These are phyloP conservation scores for Colletotrichum tabaci DNA, from an alignment of 2,329 filamentous ascomycete species.

Conservation along the genomic window DNA sequence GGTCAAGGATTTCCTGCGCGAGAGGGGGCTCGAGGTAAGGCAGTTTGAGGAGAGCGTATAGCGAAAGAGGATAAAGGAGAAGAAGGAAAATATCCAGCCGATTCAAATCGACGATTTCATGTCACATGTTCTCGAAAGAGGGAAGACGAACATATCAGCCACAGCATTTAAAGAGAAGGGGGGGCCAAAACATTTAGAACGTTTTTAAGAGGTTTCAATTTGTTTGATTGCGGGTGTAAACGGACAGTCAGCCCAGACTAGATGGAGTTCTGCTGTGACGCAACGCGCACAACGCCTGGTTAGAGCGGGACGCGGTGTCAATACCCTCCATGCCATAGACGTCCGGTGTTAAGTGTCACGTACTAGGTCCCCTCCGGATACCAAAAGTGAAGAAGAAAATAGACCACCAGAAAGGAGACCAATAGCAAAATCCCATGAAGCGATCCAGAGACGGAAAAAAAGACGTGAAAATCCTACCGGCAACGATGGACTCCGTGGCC, in stretches of 20 bases:
- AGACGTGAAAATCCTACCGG: background rate
- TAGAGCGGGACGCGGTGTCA: conserved; percentile 14
- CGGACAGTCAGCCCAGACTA: conserved; percentile 13
- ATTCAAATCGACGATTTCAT: too few species aligned
- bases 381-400: background rate
- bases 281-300: conserved; percentile 25
- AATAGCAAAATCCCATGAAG: background rate
- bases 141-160: conserved; percentile 5
- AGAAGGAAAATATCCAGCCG: too few species aligned
- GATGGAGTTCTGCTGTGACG: conserved; percentile 11
- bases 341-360: too few species aligned
- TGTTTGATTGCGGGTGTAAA: conserved; percentile 12
- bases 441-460: background rate
- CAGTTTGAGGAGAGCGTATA: conserved; percentile 76
- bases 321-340: background rate
- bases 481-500: background rate
- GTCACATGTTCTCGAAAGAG: conserved; percentile 15
- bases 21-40: conserved; percentile 83
- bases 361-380: background rate
- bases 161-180: background rate
- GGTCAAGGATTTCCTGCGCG: conserved; percentile 86
- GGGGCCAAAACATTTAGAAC: background rate
- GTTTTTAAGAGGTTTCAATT: background rate
- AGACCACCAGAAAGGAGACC: background rate
- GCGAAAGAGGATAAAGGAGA: conserved; percentile 11